These are phyloP conservation scores for Colletotrichum tofieldiae DNA, from an alignment of 2,329 filamentous ascomycete species.

Conservation along the genomic window DNA sequence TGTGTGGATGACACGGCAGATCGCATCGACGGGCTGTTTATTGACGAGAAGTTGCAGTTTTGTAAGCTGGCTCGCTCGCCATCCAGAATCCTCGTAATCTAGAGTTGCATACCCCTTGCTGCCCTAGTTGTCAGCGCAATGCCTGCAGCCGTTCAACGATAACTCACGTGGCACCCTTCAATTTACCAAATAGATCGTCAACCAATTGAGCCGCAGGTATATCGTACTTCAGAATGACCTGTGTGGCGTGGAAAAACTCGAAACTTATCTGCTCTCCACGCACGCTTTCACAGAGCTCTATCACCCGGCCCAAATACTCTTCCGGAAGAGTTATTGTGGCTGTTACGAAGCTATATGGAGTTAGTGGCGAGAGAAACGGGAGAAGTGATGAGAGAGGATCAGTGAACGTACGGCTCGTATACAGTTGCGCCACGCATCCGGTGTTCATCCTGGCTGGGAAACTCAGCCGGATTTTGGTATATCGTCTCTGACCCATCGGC, in stretches of 20 bases:
- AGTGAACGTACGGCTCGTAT: constrained; percentile 65
- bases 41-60: constrained; percentile 97
- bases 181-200: constrained; percentile 96
- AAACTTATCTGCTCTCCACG: constrained; percentile 90
- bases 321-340: constrained; percentile 93
- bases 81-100: constrained; percentile 97
- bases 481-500: constrained; percentile 83
- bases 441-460: constrained; percentile 78
- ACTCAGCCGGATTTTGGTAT: constrained; percentile 89
- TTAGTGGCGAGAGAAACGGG: neutral
- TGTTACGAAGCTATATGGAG: constrained; percentile 71
- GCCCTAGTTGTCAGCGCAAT: constrained; percentile 2
- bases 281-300: constrained; percentile 93
- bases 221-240: constrained; percentile 95
- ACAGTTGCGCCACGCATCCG: constrained; percentile 61
- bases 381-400: neutral
- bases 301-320: constrained; percentile 93
- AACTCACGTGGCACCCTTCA: constrained; percentile 84
- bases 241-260: constrained; percentile 91
- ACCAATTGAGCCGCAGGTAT: constrained; percentile 91
- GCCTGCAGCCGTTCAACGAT: neutral
- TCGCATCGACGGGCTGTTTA: constrained; percentile 92
- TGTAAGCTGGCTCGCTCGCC: constrained; percentile 83
- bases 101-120: constrained; percentile 93
- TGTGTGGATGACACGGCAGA: constrained; percentile 88